These are phyloP conservation scores for Gossypium mustelinum DNA, from an alignment of 345 rosid species.

Conservation along the genomic window DNA sequence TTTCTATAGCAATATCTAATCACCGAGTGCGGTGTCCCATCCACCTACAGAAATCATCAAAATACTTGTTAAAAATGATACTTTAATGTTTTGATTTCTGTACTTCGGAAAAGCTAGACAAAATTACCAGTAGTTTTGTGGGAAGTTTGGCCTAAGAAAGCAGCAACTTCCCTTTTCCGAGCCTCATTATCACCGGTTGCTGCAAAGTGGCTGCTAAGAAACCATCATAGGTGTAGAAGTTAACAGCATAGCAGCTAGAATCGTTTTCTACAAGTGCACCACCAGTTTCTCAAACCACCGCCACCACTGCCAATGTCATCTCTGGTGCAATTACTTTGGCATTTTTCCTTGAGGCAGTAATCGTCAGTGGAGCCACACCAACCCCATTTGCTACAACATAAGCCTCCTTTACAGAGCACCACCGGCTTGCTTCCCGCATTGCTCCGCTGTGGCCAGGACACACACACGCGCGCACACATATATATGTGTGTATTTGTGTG, in stretches of 20 bases:
- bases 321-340: conserved; percentile 29
- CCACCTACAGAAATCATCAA: background rate
- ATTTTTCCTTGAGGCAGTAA: conserved; percentile 26
- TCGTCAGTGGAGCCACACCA: conserved; percentile 41
- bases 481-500: no score
- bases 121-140: conserved; percentile 46
- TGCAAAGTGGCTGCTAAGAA: conserved; percentile 47
- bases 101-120: no score
- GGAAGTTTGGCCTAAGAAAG: conserved; percentile 62
- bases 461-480: no score
- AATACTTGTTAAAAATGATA: background rate
- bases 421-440: conserved; percentile 48
- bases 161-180: conserved; percentile 48
- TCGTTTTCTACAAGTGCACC: conserved; percentile 21
- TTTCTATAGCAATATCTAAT: conserved; percentile 46
- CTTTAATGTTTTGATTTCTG: no score
- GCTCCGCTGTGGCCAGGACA: conserved; percentile 23
- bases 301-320: background rate
- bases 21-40: conserved; percentile 48
- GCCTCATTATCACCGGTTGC: conserved; percentile 36
- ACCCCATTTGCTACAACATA: conserved; percentile 40
- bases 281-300: no score
- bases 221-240: conserved; percentile 61
- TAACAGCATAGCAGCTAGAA: conserved; percentile 36
- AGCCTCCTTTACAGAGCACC: conserved; percentile 41